Evolutionary conservation across 768 basidiomycete species (phyloP), one percentile per base, ranked within the genome.

Genomic region (Suillus subalutaceus): DNA sequence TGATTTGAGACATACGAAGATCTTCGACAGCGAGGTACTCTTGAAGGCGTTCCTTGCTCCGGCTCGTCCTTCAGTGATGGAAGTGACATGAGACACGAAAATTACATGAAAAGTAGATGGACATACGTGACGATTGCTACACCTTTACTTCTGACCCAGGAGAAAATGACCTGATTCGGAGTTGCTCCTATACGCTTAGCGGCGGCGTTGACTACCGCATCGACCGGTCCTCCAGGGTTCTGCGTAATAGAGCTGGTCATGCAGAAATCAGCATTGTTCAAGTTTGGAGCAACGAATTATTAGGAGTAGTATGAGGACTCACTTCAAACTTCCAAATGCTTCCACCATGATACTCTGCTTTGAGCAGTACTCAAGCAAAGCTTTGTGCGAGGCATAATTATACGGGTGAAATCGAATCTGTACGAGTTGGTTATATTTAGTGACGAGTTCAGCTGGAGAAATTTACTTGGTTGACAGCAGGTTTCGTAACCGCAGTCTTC

Each of bases 321-420:
- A 87, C 85, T 75, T 77, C 6, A 88, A 82, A 40, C 89, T 87
- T 56, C 88, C 85, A 72, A 90, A 93, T 0, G 87, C 89, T 65
- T 88, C 88, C 41, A 81, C 81, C 6, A 85, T 81, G 69, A 92
- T 90, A 18, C 85, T 85, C 64, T 88, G 81, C 69, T 88, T 79
- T 37, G 80, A 76, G 68, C 84, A 79, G 64, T 84, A 85, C 41
- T 84, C 81, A 63, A 90, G 78, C 44, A 90, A 79, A 4, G 83
- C 83, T 67, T 86, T 83, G 48, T 84, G 84, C 23, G 84, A 80
- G 41, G 85, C 83, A 80, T 87, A 89, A 63, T 90, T 85, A 72
- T 91, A 92, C 10, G 92, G 90, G 72, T 91, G 88, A 35, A 92
- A 78, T 66, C 84, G 81, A 55, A 92, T 89, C 88, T 91, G 43